These are phyloP conservation scores for Nemania sp. DNA, from an alignment of 2,329 filamentous ascomycete species.

Conservation along the genomic window DNA sequence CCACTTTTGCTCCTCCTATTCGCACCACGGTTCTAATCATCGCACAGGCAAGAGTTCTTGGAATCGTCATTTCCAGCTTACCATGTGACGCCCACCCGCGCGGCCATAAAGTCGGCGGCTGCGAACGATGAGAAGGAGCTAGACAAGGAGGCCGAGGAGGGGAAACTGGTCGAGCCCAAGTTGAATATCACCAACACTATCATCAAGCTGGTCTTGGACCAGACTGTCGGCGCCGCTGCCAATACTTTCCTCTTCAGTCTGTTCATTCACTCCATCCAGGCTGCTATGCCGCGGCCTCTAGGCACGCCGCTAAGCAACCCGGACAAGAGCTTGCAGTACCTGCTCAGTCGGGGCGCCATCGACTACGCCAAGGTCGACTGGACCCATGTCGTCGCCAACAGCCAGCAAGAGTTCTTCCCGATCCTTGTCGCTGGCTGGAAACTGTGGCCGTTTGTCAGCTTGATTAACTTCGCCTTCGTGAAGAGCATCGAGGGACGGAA, in stretches of 20 bases:
- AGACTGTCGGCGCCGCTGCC: slow-evolving; percentile 72
- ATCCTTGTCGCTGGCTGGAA: slow-evolving; percentile 77
- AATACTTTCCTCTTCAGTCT: slow-evolving; percentile 71
- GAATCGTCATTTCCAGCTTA: slow-evolving; percentile 80
- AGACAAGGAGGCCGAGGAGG: slow-evolving; percentile 52
- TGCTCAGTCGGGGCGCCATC: slow-evolving; percentile 53
- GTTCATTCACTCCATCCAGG: slow-evolving; percentile 67
- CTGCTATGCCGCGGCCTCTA: slow-evolving; percentile 57
- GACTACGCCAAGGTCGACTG: slow-evolving; percentile 62
- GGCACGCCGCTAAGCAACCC: slow-evolving; percentile 53
- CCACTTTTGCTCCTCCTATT: no score
- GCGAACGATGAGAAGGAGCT: slow-evolving; percentile 57
- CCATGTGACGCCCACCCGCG: slow-evolving; percentile 57
- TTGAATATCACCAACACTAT: slow-evolving; percentile 73
- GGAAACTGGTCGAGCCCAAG: slow-evolving; percentile 60
- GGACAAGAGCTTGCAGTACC: slow-evolving; percentile 47
- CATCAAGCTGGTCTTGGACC: slow-evolving; percentile 76
- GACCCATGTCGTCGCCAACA: slow-evolving; percentile 57
- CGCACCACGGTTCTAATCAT: slow-evolving; percentile 34
- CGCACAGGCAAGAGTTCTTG: slow-evolving; percentile 76
- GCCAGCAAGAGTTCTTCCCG: slow-evolving; percentile 69
- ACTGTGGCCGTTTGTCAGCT: slow-evolving; percentile 77
- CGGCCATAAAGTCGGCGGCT: slow-evolving; percentile 56
- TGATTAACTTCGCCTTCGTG: slow-evolving; percentile 75
- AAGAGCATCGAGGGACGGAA: slow-evolving; percentile 78